Percentiles rank a stretch among this genome's conserved stretches.
These are phyloP conservation scores for Blastocrithidia nonstop DNA, from an alignment of 208 protist species.

Conservation along the genomic window DNA sequence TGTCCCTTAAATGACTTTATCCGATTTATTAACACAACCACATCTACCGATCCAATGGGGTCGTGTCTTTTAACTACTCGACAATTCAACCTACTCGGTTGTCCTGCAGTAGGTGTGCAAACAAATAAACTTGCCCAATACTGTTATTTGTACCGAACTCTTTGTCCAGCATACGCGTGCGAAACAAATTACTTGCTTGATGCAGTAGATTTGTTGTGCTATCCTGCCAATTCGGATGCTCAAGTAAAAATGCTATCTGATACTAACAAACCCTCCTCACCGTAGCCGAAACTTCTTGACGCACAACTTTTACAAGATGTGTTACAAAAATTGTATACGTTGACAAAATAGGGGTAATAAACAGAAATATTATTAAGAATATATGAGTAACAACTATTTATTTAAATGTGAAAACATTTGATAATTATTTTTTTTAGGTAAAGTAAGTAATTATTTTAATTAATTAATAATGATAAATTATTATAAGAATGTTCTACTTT, in stretches of 20 bases:
- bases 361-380: no score
- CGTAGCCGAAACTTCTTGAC: no score
- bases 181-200: constrained; percentile 11
- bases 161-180: constrained; percentile 20
- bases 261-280: no score
- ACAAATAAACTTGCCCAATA: constrained; percentile 8
- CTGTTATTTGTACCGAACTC: constrained; percentile 27
- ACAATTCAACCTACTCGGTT: constrained; percentile 19
- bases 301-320: no score
- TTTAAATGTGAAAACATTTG: no score
- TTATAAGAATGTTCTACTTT: not conserved
- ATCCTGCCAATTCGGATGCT: constrained; percentile 6
- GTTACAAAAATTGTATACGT: no score
- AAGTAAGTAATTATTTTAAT: no score
- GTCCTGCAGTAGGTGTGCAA: constrained; percentile 9
- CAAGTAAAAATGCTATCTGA: no score
- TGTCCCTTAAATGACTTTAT: constrained; percentile 38
- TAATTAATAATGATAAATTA: not conserved
- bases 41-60: constrained; percentile 9
- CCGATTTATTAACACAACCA: constrained; percentile 30
- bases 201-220: constrained; percentile 16
- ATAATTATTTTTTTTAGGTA: no score
- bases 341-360: no score
- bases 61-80: constrained; percentile 11
- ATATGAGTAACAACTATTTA: no score